Evolutionary conservation across 1,284 basidiomycete genomes (phyloP), one percentile per base, ranked within the genome.

Genomic region (Cyathus olla): DNA sequence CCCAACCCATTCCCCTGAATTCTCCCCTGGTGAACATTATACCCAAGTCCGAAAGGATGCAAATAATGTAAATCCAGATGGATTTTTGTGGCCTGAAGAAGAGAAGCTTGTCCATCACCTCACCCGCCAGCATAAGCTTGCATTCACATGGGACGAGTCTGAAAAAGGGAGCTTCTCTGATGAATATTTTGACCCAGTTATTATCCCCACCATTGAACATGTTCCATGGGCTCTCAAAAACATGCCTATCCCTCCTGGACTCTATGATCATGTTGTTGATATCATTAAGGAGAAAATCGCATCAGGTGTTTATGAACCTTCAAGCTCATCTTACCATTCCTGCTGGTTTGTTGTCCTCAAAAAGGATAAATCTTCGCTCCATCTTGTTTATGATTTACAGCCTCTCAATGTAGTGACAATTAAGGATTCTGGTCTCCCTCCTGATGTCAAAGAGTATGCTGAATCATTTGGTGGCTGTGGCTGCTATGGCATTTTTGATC

Each of bases 11-110:
- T 13, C 31, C 6, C 31, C 31, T 35, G 31, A 35, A 6, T 54
- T 54, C 21, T 4, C 11, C 8, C 52, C 52, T 15, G 27, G 39
- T 22, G 5, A 6, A 17, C 54, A 27, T 15, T 44, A 56, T n/a
- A 56, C 35, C 8, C 24, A 56, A 26, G 54, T 4, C 13, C 54
- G 37, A 46, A 19, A 46, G 5, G 54, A 44, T 19, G 22, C 28
- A 71, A 73, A n/a, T 57, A 70, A 2, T 24, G 65, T 78, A 11
- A 73, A 75, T 42, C 10, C 54, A 13, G 44, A 46, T 46, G 19
- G 19, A 6, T 46, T 46, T 19, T 19, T 46, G 6, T 21, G n/a
- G 24, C 44, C 19, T n/a, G 44, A 46, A 46, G 44, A 46, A 19
- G 44, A 46, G 19, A 46, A 46, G 19, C 44, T 46, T 6, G 44